Evolutionary conservation across 495 filamentous ascomycete genomes (phyloP), one percentile per base, ranked within the genome.

Genomic region (Penicillium robsamsonii): DNA sequence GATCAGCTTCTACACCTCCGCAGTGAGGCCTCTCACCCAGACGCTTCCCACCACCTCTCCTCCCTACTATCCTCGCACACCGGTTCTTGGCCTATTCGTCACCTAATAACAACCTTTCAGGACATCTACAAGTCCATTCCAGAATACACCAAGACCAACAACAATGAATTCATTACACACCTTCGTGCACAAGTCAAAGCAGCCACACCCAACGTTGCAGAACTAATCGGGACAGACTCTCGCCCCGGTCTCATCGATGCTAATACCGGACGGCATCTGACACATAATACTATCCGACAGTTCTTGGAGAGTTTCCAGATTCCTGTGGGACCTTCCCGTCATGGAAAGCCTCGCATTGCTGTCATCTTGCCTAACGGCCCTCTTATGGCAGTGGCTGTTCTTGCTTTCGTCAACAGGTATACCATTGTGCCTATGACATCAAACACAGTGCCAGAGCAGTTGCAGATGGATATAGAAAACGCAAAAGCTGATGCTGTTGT

Each of bases 351-450:
- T 31, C 55, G 62, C 6, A 38, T 65, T 12, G 62, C 59, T 48
- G 62, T 65, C 30, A 54, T 62, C 20, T 17, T 65, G 8, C 62
- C 62, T 9, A 63, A 63, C 50, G 60, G 60, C 5, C 60, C 57
- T 10, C 24, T 63, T 1, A 48, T 63, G 53, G 60, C 60, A 22
- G 13, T 63, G 18, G 60, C 60, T 13, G 49, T 56, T 11, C 50
- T 65, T 10, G 59, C 62, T 9, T 53, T 65, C 15, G 51, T 56
- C 4, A 62, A 58, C 30, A 52, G 55, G 10, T 65, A 65, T 31
- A 62, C 62, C 18, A 56, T 65, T 38, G 59, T 62, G 12, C 59
- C 62, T 3, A 65, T 65, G 62, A 56, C 56, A 17, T 52, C 59
- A 7, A 62, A 58, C 17, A 59, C 59, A 13, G 59, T 48, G 9